Evolutionary conservation across 2,329 filamentous ascomycete genomes (phyloP).

Genomic region (Epichloe gansuensis): DNA sequence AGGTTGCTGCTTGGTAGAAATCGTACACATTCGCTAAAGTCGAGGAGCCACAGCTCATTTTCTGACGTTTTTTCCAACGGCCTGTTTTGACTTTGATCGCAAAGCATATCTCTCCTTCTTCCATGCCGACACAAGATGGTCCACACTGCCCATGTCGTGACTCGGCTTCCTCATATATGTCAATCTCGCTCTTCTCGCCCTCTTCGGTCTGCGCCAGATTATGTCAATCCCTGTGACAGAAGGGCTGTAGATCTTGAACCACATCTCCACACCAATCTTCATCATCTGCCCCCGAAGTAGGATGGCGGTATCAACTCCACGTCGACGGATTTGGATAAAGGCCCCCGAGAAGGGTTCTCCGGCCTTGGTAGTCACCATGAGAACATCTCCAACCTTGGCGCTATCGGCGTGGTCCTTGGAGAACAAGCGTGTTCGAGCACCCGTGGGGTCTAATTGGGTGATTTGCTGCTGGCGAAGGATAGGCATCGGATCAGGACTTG

Average conservation of each 20-base stretch:
- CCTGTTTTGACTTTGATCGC: slow-evolving; percentile 21
- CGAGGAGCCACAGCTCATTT: slow-evolving; percentile 7
- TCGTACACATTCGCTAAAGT: slow-evolving; percentile 16
- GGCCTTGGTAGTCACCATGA: slow-evolving; percentile 69
- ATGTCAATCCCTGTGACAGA: slow-evolving; percentile 86
- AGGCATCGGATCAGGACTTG: slow-evolving; percentile 54
- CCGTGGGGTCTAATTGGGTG: slow-evolving; percentile 66
- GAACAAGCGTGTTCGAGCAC: slow-evolving; percentile 72
- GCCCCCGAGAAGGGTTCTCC: slow-evolving; percentile 86
- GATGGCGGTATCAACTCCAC: slow-evolving; percentile 82
- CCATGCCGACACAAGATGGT: slow-evolving; percentile 54
- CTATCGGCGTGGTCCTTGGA: slow-evolving; percentile 62
- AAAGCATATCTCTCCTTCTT: slow-evolving; percentile 32
- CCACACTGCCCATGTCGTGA: slow-evolving; percentile 79
- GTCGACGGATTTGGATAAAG: slow-evolving; percentile 71
- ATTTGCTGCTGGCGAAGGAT: slow-evolving; percentile 58
- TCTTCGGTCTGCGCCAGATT: slow-evolving; percentile 73
- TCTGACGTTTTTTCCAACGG: slow-evolving; percentile 12
- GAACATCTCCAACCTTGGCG: slow-evolving; percentile 75
- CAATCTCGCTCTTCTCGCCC: slow-evolving; percentile 73
- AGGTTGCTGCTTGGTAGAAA: background rate
- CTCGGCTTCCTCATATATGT: slow-evolving; percentile 83
- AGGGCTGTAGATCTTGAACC: slow-evolving; percentile 89
- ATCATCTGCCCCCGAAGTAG: slow-evolving; percentile 77
- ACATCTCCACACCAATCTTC: slow-evolving; percentile 87